A percentile compares a stretch with the other conserved stretches of the same genome.
phyloP scores from a whole-genome alignment of 163 green algal species.

The Prototheca cutis region DNA sequence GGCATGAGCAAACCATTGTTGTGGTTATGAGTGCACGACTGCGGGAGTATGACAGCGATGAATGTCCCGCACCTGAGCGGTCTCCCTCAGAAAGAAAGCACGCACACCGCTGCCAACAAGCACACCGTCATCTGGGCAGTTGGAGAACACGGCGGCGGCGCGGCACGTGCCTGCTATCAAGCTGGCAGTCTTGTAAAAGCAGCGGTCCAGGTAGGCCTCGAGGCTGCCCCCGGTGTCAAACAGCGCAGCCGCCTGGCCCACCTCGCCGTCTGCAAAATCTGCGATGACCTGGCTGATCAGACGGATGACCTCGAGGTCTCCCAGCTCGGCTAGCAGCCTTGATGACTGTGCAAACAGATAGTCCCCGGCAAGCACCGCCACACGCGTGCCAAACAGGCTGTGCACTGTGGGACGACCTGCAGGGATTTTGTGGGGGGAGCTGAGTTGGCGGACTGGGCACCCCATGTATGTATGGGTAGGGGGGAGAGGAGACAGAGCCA shows the following conservation, averaged over 20 bases:
- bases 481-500: no score
- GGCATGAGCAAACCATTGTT: no score
- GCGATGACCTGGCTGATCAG: constrained; percentile 83
- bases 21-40: no score
- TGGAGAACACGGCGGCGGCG: constrained; percentile 79
- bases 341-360: constrained; percentile 98
- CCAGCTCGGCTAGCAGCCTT: constrained; percentile 91
- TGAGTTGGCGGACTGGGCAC: no score
- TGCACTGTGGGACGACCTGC: constrained; percentile 89
- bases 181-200: constrained; percentile 94
- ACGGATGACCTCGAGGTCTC: constrained; percentile 88
- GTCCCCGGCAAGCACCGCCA: constrained; percentile 92
- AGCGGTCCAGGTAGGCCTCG: constrained; percentile 89
- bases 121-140: constrained; percentile 30
- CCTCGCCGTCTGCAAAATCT: constrained; percentile 97
- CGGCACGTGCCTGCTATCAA: constrained; percentile 90
- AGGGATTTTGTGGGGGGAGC: no score
- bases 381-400: constrained; percentile 82
- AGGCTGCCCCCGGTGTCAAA: constrained; percentile 67
- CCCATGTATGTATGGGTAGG: no score
- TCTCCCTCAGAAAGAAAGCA: no score
- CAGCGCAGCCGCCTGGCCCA: constrained; percentile 72
- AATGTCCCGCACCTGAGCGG: no score
- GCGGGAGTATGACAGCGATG: no score
- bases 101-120: not conserved